Evolutionary conservation across 1,139 yeast genomes (phyloP).

Genomic region (Cylindricascospora bacillispora): DNA sequence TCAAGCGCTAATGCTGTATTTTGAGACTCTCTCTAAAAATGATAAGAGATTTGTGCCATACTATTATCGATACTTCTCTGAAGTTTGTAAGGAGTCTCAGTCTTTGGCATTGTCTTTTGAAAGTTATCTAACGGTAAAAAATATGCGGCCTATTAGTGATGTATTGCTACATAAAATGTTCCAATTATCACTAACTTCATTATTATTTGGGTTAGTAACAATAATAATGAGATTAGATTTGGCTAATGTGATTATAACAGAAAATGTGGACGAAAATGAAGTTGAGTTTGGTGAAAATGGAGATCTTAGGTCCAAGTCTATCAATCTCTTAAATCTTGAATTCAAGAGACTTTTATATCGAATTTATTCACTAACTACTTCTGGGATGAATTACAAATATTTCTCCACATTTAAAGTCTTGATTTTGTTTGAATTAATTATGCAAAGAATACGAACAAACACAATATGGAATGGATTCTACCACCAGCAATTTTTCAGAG

Average conservation of each 20-base stretch:
- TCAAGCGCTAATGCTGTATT: conserved; percentile 18
- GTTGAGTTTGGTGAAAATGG: conserved; percentile 4
- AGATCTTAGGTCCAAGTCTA: conserved; percentile 7
- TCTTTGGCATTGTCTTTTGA: conserved; percentile 11
- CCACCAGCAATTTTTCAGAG: no score
- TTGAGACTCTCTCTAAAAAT: conserved; percentile 12
- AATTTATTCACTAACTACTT: conserved; percentile 15
- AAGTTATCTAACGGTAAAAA: conserved; percentile 14
- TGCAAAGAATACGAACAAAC: conserved; percentile 15
- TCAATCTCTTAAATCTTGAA: conserved; percentile 11
- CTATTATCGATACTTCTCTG: conserved; percentile 15
- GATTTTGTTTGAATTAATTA: conserved; percentile 21
- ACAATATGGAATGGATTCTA: conserved; percentile 16
- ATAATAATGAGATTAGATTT: conserved; percentile 16
- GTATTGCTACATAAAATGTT: conserved; percentile 15
- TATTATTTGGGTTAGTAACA: conserved; percentile 13
- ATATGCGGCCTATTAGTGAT: conserved; percentile 10
- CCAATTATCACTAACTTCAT: conserved; percentile 16
- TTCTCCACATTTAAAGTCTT: conserved; percentile 24
- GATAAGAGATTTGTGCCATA: conserved; percentile 8
- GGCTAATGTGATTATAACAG: conserved; percentile 8
- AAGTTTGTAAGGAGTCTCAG: conserved; percentile 10
- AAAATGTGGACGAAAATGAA: conserved; percentile 2
- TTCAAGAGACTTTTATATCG: conserved; percentile 14
- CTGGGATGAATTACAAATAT: conserved; percentile 19